A percentile compares a stretch with the other conserved stretches of the same genome.
Conservation (phyloP, 2,329 filamentous ascomycete species). For the Arthroderma sp. region DNA sequence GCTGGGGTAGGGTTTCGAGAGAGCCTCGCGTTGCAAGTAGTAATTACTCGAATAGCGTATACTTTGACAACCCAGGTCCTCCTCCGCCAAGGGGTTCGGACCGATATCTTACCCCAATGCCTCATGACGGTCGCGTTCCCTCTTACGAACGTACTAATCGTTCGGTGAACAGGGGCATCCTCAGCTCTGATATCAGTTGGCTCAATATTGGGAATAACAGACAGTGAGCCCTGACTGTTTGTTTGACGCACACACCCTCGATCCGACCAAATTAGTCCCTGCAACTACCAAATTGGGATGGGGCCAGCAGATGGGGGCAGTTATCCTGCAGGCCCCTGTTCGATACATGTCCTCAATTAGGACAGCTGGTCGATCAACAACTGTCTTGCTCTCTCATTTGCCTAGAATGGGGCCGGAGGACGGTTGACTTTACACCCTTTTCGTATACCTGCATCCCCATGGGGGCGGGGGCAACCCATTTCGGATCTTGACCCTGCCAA, state of each 20-base stretch:
- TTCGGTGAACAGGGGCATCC: neutral
- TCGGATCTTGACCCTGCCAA: neutral
- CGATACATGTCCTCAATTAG: neutral
- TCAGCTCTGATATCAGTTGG: slow-evolving; percentile 36
- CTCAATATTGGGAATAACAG: slow-evolving; percentile 25
- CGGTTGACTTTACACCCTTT: neutral
- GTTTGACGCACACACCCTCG: neutral
- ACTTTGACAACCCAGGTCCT: slow-evolving; percentile 21
- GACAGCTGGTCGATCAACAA: neutral
- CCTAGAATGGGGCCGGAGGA: neutral
- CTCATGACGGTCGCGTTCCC: slow-evolving; percentile 1
- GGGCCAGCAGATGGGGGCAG: neutral
- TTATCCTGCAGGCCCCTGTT: neutral
- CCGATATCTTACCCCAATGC: slow-evolving; percentile 15
- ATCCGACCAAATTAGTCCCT: neutral
- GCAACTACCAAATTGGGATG: neutral
- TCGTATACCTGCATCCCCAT: neutral
- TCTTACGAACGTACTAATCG: neutral
- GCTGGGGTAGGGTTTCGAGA: slow-evolving; percentile 12
- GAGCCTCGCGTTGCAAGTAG: slow-evolving; percentile 30
- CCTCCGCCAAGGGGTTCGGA: slow-evolving; percentile 11
- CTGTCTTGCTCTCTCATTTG: neutral
- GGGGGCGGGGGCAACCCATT: neutral
- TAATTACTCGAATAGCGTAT: slow-evolving; percentile 31
- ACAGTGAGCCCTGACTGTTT: neutral